phyloP scores from a whole-genome alignment of 2,329 filamentous ascomycete species.

The Incumbomyces delicatus region DNA sequence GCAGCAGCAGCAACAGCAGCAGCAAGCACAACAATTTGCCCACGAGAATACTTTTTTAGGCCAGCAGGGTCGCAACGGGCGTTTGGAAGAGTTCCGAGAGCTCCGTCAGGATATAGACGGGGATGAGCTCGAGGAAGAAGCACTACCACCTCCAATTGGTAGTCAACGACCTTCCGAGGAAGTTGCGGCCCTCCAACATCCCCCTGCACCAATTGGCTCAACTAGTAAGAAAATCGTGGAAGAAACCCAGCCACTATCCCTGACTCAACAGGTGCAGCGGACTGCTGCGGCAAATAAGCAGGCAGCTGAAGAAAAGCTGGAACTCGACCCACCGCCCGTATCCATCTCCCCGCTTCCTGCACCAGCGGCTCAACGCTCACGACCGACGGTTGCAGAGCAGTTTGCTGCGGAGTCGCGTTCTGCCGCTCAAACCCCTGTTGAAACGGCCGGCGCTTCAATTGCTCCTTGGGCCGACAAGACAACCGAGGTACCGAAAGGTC shows the following conservation, averaged over 20 bases:
- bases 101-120: slow-evolving; percentile 63
- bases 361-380: slow-evolving; percentile 74
- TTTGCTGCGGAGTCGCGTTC: slow-evolving; percentile 57
- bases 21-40: slow-evolving; percentile 15
- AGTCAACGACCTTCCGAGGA: slow-evolving; percentile 23
- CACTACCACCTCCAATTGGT: slow-evolving; percentile 32
- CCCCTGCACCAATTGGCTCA: slow-evolving; percentile 21
- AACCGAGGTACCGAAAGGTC: slow-evolving; percentile 63
- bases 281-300: slow-evolving; percentile 38
- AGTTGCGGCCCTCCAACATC: slow-evolving; percentile 12
- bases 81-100: slow-evolving; percentile 74
- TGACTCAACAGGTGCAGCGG: slow-evolving; percentile 78
- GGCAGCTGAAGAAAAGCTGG: slow-evolving; percentile 35
- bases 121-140: slow-evolving; percentile 26
- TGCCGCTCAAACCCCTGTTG: slow-evolving; percentile 63
- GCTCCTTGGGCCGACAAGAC: slow-evolving; percentile 93
- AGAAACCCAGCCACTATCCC: slow-evolving; percentile 47
- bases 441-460: slow-evolving; percentile 59
- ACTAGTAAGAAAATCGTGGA: neutral
- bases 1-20: slow-evolving; percentile 14
- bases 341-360: slow-evolving; percentile 77
- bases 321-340: slow-evolving; percentile 57
- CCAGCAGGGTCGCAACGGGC: slow-evolving; percentile 49
- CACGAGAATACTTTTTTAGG: slow-evolving; percentile 38
- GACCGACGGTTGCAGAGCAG: slow-evolving; percentile 72